Percentiles rank a stretch among this genome's conserved stretches.
Evolutionary conservation across 371 early-diverging fungal species (phyloP).

Genomic region (Rhizopus arrhizus): DNA sequence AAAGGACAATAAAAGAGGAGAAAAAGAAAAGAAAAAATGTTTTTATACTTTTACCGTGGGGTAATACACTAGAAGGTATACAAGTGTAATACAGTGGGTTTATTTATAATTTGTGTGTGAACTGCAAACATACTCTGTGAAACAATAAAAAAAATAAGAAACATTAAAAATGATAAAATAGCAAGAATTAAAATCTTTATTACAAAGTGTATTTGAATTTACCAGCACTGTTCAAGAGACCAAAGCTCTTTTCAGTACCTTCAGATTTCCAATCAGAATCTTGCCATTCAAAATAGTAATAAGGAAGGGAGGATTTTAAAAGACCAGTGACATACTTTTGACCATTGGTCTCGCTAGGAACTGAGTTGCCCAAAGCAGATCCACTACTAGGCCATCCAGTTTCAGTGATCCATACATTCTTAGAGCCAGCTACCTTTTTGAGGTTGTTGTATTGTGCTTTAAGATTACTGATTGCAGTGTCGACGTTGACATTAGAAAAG

Average conservation of each 20-base stretch:
- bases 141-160: no score
- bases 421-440: slow-evolving; percentile 43
- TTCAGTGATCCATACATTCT: slow-evolving; percentile 60
- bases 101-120: no score
- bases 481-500: slow-evolving; percentile 43
- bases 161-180: no score
- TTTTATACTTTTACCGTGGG: background rate
- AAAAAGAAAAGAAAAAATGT: slow-evolving; percentile 1
- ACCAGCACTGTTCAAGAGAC: slow-evolving; percentile 39
- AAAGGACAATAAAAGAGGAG: slow-evolving; percentile 4
- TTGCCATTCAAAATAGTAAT: slow-evolving; percentile 64
- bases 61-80: background rate
- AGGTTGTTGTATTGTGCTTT: slow-evolving; percentile 43
- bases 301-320: slow-evolving; percentile 43
- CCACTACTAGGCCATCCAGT: slow-evolving; percentile 72
- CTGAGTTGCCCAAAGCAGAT: slow-evolving; percentile 44
- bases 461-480: slow-evolving; percentile 36
- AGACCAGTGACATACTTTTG: slow-evolving; percentile 48
- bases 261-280: slow-evolving; percentile 63
- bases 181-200: background rate
- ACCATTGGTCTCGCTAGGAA: slow-evolving; percentile 50
- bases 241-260: slow-evolving; percentile 66
- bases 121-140: no score
- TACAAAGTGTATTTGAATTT: slow-evolving; percentile 28
- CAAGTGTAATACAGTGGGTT: no score